Percentiles rank a stretch among this genome's conserved stretches.
phyloP scores from a whole-genome alignment of 345 rosid genomes.

The Ricinus communis region DNA sequence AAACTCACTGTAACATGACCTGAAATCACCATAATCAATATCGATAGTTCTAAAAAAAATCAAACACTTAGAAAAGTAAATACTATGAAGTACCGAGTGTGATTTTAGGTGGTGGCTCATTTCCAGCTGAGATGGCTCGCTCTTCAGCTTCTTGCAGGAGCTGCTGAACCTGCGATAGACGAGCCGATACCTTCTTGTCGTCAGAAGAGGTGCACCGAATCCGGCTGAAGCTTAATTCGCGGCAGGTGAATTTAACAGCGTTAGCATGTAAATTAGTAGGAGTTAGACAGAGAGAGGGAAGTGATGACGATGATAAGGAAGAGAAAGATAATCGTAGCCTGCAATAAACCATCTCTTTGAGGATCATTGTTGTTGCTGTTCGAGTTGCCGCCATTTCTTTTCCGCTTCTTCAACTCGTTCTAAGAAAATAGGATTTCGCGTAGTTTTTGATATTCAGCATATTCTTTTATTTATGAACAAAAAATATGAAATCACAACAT shows the following conservation, averaged over 20 bases:
- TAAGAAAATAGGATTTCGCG: too few relatives aligned
- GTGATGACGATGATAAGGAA: slow-evolving; percentile 16
- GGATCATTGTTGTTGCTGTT: slow-evolving; percentile 43
- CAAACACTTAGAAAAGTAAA: not conserved
- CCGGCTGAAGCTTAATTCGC: slow-evolving; percentile 38
- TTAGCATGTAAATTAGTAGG: slow-evolving; percentile 15
- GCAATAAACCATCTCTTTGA: slow-evolving; percentile 40
- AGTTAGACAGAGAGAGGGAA: slow-evolving; percentile 12
- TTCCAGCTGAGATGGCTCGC: slow-evolving; percentile 61
- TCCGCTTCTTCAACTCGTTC: too few relatives aligned
- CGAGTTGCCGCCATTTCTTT: slow-evolving; percentile 58
- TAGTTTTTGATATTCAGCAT: too few relatives aligned
- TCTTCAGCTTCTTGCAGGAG: slow-evolving; percentile 83
- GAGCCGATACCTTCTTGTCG: slow-evolving; percentile 66
- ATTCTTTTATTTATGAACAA: too few relatives aligned
- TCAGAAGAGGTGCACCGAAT: slow-evolving; percentile 59
- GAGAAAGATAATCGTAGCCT: slow-evolving; percentile 23
- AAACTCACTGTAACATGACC: slow-evolving; percentile 83
- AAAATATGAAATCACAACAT: not conserved
- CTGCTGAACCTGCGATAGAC: slow-evolving; percentile 67
- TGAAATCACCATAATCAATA: slow-evolving; percentile 13
- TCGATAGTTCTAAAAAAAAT: too few relatives aligned
- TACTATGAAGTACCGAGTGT: slow-evolving; percentile 53
- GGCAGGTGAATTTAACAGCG: slow-evolving; percentile 7
- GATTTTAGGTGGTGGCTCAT: slow-evolving; percentile 65